Evolutionary conservation across 116 monocot species (phyloP).

Genomic region (Posidonia oceanica): DNA sequence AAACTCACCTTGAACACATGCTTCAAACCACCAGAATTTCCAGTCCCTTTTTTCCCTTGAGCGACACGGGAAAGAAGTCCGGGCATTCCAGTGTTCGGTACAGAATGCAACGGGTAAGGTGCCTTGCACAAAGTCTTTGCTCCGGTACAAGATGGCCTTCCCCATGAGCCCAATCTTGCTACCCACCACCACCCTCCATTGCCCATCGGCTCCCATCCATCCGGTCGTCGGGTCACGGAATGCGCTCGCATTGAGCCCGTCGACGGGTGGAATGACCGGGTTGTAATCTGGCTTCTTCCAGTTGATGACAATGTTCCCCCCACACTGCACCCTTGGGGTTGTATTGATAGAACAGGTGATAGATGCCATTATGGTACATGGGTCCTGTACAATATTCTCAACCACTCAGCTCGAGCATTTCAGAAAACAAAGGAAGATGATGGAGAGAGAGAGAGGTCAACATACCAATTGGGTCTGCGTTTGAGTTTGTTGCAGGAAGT

Average conservation of each 20-base stretch:
- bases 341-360: conserved; percentile 80
- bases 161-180: conserved; percentile 8
- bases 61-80: conserved; percentile 60
- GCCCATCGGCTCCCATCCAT: conserved; percentile 20
- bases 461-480: conserved; percentile 33
- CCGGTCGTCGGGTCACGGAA: conserved; percentile 41
- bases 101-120: conserved; percentile 45
- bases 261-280: conserved; percentile 17
- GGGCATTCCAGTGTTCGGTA: conserved; percentile 33
- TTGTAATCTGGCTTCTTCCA: conserved; percentile 41
- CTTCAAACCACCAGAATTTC: conserved; percentile 5
- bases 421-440: background rate
- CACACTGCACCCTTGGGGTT: conserved; percentile 57
- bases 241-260: conserved; percentile 4
- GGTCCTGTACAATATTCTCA: conserved; percentile 27
- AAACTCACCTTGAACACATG: conserved; percentile 52
- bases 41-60: conserved; percentile 1
- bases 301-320: conserved; percentile 65
- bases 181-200: conserved; percentile 19
- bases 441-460: background rate
- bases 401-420: background rate
- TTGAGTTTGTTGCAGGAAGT: background rate
- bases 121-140: conserved; percentile 49
- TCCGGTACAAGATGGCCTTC: conserved; percentile 25
- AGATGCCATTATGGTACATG: conserved; percentile 66